A percentile compares a stretch with the other conserved stretches of the same genome.
Evolutionary conservation across 768 basidiomycete genomes (phyloP).

Genomic region (Mycena alexandri): DNA sequence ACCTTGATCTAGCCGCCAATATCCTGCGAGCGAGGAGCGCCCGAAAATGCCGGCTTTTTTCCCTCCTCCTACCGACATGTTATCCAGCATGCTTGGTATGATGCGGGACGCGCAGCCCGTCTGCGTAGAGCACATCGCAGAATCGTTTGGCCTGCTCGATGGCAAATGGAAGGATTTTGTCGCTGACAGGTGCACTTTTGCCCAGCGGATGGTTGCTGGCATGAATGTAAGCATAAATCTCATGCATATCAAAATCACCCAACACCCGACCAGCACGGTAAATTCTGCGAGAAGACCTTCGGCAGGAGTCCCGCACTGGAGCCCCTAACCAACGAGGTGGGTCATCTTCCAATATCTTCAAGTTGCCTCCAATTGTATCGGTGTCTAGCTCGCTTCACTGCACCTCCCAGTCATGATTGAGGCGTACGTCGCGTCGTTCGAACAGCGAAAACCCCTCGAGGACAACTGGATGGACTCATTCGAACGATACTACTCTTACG

Average conservation of each 20-base stretch:
- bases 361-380: no score
- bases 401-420: conserved; percentile 24
- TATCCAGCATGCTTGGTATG: conserved; percentile 17
- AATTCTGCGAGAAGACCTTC: conserved; percentile 27
- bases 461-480: conserved; percentile 32
- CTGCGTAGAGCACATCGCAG: conserved; percentile 11
- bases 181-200: conserved; percentile 17
- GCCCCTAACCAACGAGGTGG: conserved; percentile 30
- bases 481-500: conserved; percentile 28
- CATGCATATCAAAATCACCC: neutral
- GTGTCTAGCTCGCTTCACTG: conserved; percentile 21
- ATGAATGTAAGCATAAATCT: conserved; percentile 15
- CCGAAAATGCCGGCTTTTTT: conserved; percentile 14
- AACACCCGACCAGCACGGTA: conserved; percentile 18
- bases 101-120: conserved; percentile 18
- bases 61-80: conserved; percentile 25
- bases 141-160: conserved; percentile 30
- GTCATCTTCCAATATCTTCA: neutral
- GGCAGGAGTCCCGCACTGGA: conserved; percentile 25
- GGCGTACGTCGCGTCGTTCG: conserved; percentile 19
- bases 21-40: no score
- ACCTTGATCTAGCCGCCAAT: no score
- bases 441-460: conserved; percentile 23
- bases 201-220: conserved; percentile 20
- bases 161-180: conserved; percentile 34